Conservation (phyloP, 176 grass and related monocot genomes). For the Phragmites australis region DNA sequence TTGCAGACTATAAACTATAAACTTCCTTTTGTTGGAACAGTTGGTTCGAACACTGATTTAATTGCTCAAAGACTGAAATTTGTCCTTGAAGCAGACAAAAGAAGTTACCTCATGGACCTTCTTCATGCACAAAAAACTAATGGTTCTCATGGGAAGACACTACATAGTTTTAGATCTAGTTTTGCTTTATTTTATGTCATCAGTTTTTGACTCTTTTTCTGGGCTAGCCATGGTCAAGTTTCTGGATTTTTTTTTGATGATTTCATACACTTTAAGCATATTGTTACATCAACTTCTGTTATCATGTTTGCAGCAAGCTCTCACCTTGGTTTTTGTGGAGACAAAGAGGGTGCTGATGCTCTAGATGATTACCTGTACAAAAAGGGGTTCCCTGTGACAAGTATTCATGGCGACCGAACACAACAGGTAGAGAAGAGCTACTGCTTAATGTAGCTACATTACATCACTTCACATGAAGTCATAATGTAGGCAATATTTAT, state of each 20-base stretch:
- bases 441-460: too few species aligned
- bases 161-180: not conserved
- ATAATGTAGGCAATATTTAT: too few species aligned
- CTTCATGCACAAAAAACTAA: constrained; percentile 49
- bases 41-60: constrained; percentile 52
- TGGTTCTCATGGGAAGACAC: constrained; percentile 24
- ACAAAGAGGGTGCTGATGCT: constrained; percentile 39
- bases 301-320: constrained; percentile 27
- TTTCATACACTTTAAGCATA: too few species aligned
- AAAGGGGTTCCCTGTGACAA: constrained; percentile 29
- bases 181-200: not conserved
- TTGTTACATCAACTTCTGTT: not conserved
- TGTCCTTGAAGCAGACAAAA: constrained; percentile 42
- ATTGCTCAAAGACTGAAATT: constrained; percentile 45
- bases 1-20: constrained; percentile 46
- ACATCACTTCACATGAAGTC: too few species aligned
- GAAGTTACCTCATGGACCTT: constrained; percentile 51
- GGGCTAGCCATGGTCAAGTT: not conserved
- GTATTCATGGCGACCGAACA: constrained; percentile 32
- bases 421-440: constrained; percentile 22
- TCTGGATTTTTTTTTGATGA: too few species aligned
- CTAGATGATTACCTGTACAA: constrained; percentile 25
- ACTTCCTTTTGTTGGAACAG: constrained; percentile 51
- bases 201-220: not conserved
- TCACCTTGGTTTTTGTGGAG: constrained; percentile 33